A percentile compares a stretch with the other conserved stretches of the same genome.
Evolutionary conservation across 1,284 basidiomycete genomes (phyloP).

Genomic region (Mycena sp.): DNA sequence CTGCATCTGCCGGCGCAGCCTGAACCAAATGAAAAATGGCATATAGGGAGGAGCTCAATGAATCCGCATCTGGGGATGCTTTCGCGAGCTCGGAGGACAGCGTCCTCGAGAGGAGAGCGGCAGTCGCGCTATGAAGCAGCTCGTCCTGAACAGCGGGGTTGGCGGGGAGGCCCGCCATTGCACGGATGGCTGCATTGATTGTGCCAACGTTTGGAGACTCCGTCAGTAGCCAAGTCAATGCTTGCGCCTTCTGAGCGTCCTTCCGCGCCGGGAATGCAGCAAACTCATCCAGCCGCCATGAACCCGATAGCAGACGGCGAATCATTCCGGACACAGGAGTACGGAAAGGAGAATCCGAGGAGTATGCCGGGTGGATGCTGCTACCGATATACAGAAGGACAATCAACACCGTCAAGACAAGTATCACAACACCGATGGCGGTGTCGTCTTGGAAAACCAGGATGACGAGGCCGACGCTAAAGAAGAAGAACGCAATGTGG

Average conservation of each 20-base stretch:
- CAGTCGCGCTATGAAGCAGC: too few species aligned
- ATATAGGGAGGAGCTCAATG: background rate
- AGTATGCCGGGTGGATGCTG: background rate
- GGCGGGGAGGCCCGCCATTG: background rate
- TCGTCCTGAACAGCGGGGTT: background rate
- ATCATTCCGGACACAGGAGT: background rate
- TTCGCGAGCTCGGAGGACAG: background rate
- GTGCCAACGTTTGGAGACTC: background rate
- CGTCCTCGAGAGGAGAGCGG: background rate
- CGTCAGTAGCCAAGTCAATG: conserved; percentile 3
- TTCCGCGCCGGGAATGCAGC: background rate
- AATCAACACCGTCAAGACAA: background rate
- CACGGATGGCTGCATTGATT: background rate
- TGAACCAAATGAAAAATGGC: background rate
- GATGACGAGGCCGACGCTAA: conserved; percentile 4
- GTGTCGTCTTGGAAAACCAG: background rate
- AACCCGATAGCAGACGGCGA: background rate
- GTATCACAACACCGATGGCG: background rate
- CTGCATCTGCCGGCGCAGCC: background rate
- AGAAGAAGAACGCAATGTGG: conserved; percentile 11
- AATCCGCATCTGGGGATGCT: background rate
- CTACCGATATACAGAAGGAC: background rate
- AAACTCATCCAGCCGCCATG: background rate
- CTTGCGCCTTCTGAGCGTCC: conserved; percentile 9
- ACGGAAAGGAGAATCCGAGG: conserved; percentile 2